Evolutionary conservation across 768 basidiomycete genomes (phyloP).

Genomic region (Asterophora parasitica): DNA sequence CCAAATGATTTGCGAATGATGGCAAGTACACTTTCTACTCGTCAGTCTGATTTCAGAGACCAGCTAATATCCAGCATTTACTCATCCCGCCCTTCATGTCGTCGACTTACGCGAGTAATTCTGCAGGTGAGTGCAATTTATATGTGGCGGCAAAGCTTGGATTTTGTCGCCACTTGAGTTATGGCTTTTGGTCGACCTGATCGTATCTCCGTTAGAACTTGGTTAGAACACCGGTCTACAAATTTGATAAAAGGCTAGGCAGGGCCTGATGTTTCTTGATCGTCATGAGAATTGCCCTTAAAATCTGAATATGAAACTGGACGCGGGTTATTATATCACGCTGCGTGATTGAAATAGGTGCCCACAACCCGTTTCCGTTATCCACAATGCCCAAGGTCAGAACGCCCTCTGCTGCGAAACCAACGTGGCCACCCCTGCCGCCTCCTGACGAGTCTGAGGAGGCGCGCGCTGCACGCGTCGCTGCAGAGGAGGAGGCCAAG

Average conservation of each 20-base stretch:
- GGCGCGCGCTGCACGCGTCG: conserved; percentile 34
- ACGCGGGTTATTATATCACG: background rate
- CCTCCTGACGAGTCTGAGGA: conserved; percentile 36
- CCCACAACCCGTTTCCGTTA: background rate
- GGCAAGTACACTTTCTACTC: too few species aligned
- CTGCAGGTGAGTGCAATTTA: background rate
- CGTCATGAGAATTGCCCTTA: conserved; percentile 3
- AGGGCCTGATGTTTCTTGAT: conserved; percentile 14
- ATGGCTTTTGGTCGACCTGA: too few species aligned
- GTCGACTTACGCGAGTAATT: too few species aligned
- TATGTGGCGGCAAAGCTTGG: background rate
- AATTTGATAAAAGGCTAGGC: conserved; percentile 1
- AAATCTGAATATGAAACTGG: conserved; percentile 10
- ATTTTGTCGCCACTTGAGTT: too few species aligned
- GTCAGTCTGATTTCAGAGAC: too few species aligned
- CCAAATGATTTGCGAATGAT: too few species aligned
- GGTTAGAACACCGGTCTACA: conserved; percentile 1
- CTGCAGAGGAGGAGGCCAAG: conserved; percentile 46
- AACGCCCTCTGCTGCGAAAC: conserved; percentile 1
- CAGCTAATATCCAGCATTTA: too few species aligned
- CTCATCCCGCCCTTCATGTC: too few species aligned
- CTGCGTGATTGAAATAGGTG: background rate
- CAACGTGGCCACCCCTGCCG: conserved; percentile 24
- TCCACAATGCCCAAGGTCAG: conserved; percentile 11
- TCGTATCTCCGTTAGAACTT: background rate